phyloP scores from a whole-genome alignment of 1,139 yeast species.

The Sugiyamaella neomexicana region DNA sequence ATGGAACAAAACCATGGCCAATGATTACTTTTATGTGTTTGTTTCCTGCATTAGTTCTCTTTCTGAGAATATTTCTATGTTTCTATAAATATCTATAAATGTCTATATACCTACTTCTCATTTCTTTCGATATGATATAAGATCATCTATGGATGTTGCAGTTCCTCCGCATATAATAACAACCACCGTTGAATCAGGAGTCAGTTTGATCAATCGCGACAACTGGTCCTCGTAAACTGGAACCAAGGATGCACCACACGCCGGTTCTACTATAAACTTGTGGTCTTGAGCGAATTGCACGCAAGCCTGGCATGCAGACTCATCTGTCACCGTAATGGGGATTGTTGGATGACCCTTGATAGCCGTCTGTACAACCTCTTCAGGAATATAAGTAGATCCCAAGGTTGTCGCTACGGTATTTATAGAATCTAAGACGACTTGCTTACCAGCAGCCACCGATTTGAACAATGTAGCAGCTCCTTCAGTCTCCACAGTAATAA shows the following conservation, averaged over 20 bases:
- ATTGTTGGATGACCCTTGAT: slow-evolving; percentile 43
- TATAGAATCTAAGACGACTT: slow-evolving; percentile 49
- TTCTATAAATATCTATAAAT: no score
- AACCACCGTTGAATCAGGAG: slow-evolving; percentile 52
- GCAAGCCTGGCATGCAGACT: slow-evolving; percentile 55
- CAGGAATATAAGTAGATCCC: slow-evolving; percentile 58
- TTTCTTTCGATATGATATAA: slow-evolving; percentile 9
- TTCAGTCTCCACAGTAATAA: slow-evolving; percentile 58
- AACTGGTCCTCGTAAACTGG: slow-evolving; percentile 48
- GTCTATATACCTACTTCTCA: background rate
- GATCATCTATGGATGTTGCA: slow-evolving; percentile 42
- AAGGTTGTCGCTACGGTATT: slow-evolving; percentile 60
- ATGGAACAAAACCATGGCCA: no score
- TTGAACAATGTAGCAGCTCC: slow-evolving; percentile 59
- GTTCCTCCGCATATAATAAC: slow-evolving; percentile 69
- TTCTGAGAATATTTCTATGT: no score
- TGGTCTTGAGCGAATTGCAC: slow-evolving; percentile 51
- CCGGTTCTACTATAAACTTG: slow-evolving; percentile 63
- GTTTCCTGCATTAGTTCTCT: background rate
- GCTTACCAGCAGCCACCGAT: slow-evolving; percentile 50
- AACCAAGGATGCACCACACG: slow-evolving; percentile 71
- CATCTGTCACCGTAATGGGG: slow-evolving; percentile 54
- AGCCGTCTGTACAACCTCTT: slow-evolving; percentile 49
- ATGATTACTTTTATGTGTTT: background rate
- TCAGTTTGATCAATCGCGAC: slow-evolving; percentile 35